Evolutionary conservation across 768 basidiomycete species (phyloP).

Genomic region (Termitomyces sp.): DNA sequence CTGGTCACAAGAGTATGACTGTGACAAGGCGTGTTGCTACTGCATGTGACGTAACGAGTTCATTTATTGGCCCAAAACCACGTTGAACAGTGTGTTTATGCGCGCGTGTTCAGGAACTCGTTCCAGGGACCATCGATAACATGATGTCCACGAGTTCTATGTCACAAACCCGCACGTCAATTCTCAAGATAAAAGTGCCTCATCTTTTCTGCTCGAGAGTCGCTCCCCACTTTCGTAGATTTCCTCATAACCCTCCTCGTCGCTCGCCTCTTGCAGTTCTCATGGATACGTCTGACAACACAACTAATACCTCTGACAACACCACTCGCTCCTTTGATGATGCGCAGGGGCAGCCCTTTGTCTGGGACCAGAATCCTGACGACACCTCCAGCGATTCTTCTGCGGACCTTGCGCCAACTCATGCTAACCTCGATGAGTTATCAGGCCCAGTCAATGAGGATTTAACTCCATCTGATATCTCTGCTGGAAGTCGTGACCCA

Average conservation of each 20-base stretch:
- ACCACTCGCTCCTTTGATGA: neutral
- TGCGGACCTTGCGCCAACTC: neutral
- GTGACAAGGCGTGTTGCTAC: neutral
- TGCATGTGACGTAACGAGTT: neutral
- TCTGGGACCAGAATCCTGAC: neutral
- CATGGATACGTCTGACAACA: neutral
- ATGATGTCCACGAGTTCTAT: neutral
- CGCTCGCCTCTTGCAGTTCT: conserved; percentile 1
- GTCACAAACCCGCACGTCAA: neutral
- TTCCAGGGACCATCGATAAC: neutral
- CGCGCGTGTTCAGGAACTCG: neutral
- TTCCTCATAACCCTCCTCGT: neutral
- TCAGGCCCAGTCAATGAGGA: neutral
- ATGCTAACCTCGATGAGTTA: neutral
- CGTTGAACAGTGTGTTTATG: neutral
- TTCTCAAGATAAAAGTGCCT: conserved; percentile 1
- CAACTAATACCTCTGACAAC: neutral
- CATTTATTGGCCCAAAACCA: neutral
- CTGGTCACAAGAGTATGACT: neutral
- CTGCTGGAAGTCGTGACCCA: neutral
- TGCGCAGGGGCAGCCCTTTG: neutral
- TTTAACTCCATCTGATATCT: neutral
- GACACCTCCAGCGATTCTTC: neutral
- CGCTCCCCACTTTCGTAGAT: neutral
- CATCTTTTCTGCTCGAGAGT: neutral